Evolutionary conservation across 1,139 yeast species (phyloP), one percentile per base, ranked within the genome.

Genomic region (Magnusiomyces tetraspermus): DNA sequence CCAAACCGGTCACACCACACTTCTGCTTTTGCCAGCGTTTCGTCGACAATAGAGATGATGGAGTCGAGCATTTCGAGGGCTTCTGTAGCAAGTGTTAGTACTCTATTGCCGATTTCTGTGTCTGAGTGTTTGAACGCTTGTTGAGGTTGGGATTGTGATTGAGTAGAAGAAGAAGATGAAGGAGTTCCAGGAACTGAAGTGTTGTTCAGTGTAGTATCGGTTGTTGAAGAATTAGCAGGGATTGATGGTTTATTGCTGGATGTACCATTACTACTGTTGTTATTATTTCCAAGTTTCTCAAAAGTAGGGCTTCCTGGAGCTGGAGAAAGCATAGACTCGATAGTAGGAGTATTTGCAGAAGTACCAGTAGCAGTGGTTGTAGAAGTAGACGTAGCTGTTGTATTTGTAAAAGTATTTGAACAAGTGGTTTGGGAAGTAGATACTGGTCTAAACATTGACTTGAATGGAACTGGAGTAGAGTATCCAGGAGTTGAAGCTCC

Each of bases 21-120:
- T 22, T 45, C 48, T 3, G 96, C 96, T 59, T 82, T 81, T 49
- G 79, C 84, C 55, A 92, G 72, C 52, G 90, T 89, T 43, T 85
- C 90, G 64, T 85, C 90, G 58, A 94, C 89, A 10, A 89, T 90
- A 49, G 76, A 77, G 57, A 89, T 88, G 36, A 92, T 82, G 57
- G 85, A 85, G 46, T 84, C 76, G 47, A 92, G 83, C 90, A 90
- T 88, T 47, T 85, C 95, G 53, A 92, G 72, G 0, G 95, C 83
- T 67, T 92, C 98, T 59, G 85, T 85, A 0, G 97, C 97, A 57
- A 92, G 74, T 10, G 85, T 76, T 46, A 92, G 71, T 1, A 88
- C 85, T 59, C 82, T 78, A 46, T 85, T 88, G 61, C 80, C 82
- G 28, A 79, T 71, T 56, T 78, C 80, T 21, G 67, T 58, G 68